Conservation (phyloP, 1,139 yeast genomes). For the Candida sp. region DNA sequence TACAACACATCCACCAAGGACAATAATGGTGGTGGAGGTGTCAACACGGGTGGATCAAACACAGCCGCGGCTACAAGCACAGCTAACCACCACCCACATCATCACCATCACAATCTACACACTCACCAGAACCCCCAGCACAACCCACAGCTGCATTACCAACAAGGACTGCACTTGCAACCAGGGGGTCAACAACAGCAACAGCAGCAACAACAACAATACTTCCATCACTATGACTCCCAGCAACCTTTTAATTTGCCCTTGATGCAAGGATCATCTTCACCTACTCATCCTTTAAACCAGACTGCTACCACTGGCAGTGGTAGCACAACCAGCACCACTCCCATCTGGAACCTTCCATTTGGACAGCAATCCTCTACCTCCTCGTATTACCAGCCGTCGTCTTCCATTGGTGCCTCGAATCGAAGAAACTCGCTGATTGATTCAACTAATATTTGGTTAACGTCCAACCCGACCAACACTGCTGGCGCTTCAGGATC, state of each 20-base stretch:
- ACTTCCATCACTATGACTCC: not conserved
- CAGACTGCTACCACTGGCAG: not conserved
- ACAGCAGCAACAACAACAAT: slow-evolving; percentile 3
- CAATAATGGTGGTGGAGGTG: not conserved
- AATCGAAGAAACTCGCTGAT: slow-evolving; percentile 9
- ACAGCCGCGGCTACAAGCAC: not conserved
- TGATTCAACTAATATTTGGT: slow-evolving; percentile 12
- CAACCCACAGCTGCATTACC: not conserved
- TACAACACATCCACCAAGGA: not conserved
- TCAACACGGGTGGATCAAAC: not conserved
- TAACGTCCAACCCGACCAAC: not conserved
- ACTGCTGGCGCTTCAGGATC: not conserved
- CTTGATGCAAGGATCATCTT: not conserved
- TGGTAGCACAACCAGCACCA: not conserved
- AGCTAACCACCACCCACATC: not conserved
- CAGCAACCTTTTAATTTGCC: not conserved
- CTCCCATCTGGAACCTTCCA: slow-evolving; percentile 4
- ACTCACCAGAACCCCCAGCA: not conserved
- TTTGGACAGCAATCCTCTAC: not conserved
- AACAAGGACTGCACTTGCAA: not conserved
- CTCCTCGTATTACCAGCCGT: slow-evolving; percentile 1
- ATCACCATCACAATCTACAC: slow-evolving; percentile 1
- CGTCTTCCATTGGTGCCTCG: not conserved
- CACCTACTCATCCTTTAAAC: slow-evolving; percentile 1
- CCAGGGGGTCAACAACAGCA: not conserved